Percentiles rank a stretch among this genome's conserved stretches.
phyloP scores from a whole-genome alignment of 331 rosid species.

The Telfairia occidentalis region DNA sequence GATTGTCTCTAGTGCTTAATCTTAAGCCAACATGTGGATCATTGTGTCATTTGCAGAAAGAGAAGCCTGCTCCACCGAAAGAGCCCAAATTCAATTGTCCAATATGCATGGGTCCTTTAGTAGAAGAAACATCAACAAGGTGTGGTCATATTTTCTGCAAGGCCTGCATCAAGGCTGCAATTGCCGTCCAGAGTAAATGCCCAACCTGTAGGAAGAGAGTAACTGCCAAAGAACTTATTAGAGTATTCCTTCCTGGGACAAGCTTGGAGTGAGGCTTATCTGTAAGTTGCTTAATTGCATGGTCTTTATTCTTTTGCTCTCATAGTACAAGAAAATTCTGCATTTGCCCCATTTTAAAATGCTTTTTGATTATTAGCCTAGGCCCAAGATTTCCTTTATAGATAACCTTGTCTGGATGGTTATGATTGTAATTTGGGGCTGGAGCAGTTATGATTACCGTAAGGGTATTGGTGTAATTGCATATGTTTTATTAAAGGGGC shows the following conservation, averaged over 20 bases:
- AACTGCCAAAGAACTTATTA: slow-evolving; percentile 34
- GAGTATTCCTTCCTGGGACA: slow-evolving; percentile 67
- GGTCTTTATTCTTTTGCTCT: background rate
- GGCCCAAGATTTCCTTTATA: background rate
- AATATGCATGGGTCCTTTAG: slow-evolving; percentile 50
- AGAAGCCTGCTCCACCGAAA: slow-evolving; percentile 37
- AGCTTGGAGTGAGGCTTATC: slow-evolving; percentile 28
- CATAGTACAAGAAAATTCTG: background rate
- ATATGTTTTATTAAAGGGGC: background rate
- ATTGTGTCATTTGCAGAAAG: slow-evolving; percentile 29
- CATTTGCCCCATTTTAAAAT: background rate
- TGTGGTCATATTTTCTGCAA: slow-evolving; percentile 93
- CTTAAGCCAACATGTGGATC: background rate
- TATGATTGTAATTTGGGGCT: background rate
- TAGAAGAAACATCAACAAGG: slow-evolving; percentile 62
- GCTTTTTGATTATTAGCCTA: background rate
- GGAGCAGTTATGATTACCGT: background rate
- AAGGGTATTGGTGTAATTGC: background rate
- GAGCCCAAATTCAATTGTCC: slow-evolving; percentile 56
- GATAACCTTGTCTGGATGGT: background rate
- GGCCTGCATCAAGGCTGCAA: slow-evolving; percentile 44
- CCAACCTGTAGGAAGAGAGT: slow-evolving; percentile 68
- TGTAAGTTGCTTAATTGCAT: slow-evolving; percentile 3
- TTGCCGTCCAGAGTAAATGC: slow-evolving; percentile 37
- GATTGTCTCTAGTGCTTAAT: background rate